Evolutionary conservation across 2,329 filamentous ascomycete species (phyloP).

Genomic region (Clarireedia paspali): DNA sequence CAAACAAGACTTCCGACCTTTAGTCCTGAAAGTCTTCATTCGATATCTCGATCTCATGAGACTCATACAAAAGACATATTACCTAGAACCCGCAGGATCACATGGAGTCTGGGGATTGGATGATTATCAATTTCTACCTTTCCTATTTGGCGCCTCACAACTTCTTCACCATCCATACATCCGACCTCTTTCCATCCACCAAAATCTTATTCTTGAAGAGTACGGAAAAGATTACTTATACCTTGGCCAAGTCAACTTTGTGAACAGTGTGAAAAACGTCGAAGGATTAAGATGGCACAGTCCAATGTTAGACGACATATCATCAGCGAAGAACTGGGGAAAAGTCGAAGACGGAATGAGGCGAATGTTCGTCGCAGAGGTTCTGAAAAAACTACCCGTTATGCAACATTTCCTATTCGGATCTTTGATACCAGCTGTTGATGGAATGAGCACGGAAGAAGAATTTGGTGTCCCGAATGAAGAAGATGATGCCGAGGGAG

Average conservation of each 20-base stretch:
- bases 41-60: conserved; percentile 85
- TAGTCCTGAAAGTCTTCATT: conserved; percentile 73
- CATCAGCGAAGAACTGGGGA: conserved; percentile 76
- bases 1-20: conserved; percentile 57
- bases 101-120: conserved; percentile 98
- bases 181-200: conserved; percentile 77
- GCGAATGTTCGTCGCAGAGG: conserved; percentile 92
- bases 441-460: conserved; percentile 68
- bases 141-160: conserved; percentile 89
- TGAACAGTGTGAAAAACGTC: conserved; percentile 94
- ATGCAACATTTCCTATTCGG: conserved; percentile 99
- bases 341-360: conserved; percentile 96
- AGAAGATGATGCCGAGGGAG: conserved; percentile 44
- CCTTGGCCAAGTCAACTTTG: conserved; percentile 84
- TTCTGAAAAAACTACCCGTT: conserved; percentile 85
- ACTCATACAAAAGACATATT: conserved; percentile 81
- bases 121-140: conserved; percentile 95
- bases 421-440: conserved; percentile 67
- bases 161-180: conserved; percentile 76
- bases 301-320: conserved; percentile 98
- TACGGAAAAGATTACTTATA: conserved; percentile 80
- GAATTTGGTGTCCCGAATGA: conserved; percentile 40
- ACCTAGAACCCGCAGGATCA: conserved; percentile 91
- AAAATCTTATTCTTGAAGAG: conserved; percentile 79
- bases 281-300: conserved; percentile 93